phyloP scores from a whole-genome alignment of 768 basidiomycete species.

The Mrakia blollopis region DNA sequence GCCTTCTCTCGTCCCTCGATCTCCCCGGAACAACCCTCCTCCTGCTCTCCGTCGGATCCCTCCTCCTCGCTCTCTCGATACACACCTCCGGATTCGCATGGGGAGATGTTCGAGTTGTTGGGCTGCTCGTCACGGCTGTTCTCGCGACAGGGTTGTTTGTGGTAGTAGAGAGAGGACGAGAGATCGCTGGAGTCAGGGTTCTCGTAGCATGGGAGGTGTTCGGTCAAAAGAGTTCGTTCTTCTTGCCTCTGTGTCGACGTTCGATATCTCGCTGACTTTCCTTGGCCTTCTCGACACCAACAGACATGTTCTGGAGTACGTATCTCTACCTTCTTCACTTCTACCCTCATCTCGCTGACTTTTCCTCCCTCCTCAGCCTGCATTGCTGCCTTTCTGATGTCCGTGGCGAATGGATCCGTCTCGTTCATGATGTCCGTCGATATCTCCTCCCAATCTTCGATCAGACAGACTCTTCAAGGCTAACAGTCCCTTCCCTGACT shows the following conservation, averaged over 20 bases:
- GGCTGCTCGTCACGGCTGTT: background rate
- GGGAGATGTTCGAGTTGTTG: background rate
- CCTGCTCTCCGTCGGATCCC: background rate
- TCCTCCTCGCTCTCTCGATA: slow-evolving; percentile 18
- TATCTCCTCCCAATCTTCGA: too few species aligned
- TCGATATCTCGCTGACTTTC: background rate
- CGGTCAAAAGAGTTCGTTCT: slow-evolving; percentile 11
- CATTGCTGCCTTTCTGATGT: slow-evolving; percentile 18
- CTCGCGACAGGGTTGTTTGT: slow-evolving; percentile 3
- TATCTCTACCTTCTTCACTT: too few species aligned
- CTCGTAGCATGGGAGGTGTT: slow-evolving; percentile 20
- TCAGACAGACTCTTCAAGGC: too few species aligned
- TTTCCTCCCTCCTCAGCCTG: background rate
- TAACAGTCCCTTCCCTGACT: background rate
- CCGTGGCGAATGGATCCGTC: background rate
- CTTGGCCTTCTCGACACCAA: background rate
- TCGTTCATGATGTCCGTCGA: slow-evolving; percentile 23
- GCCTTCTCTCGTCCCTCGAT: slow-evolving; percentile 16
- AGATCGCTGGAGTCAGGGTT: background rate
- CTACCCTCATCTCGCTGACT: too few species aligned
- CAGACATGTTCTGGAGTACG: slow-evolving; percentile 12
- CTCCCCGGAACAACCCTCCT: slow-evolving; percentile 19
- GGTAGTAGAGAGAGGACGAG: slow-evolving; percentile 10
- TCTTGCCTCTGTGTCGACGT: background rate
- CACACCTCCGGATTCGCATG: slow-evolving; percentile 5